These are phyloP conservation scores for Tulasnella sp. DNA, from an alignment of 768 basidiomycete genomes.

Conservation along the genomic window DNA sequence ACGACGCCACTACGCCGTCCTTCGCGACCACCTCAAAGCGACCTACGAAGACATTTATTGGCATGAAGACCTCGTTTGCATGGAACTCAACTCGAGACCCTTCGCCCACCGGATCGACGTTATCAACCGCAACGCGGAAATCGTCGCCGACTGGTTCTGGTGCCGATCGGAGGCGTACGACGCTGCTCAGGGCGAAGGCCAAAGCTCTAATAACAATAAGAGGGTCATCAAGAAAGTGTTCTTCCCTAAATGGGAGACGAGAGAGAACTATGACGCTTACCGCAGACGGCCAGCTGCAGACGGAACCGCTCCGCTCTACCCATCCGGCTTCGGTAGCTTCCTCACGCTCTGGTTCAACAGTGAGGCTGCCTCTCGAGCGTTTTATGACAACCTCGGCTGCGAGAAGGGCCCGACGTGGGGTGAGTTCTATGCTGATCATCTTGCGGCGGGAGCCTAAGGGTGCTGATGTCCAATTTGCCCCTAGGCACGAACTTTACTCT, in stretches of 20 bases:
- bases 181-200: conserved; percentile 30
- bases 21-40: conserved; percentile 57
- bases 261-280: conserved; percentile 68
- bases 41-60: conserved; percentile 84
- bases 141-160: conserved; percentile 72
- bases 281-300: conserved; percentile 43
- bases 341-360: conserved; percentile 82
- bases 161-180: neutral
- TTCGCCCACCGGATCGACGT: conserved; percentile 74
- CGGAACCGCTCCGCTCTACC: neutral
- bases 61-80: conserved; percentile 86
- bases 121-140: too few species aligned
- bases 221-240: conserved; percentile 72
- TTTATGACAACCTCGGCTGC: conserved; percentile 79
- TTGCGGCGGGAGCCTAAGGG: too few species aligned
- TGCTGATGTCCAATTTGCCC: too few species aligned
- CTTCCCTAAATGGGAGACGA: conserved; percentile 81
- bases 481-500: too few species aligned
- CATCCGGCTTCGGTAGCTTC: too few species aligned
- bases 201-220: conserved; percentile 18
- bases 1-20: conserved; percentile 58
- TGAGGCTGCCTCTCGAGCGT: conserved; percentile 61
- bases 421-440: too few species aligned
- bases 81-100: conserved; percentile 98
- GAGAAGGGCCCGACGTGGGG: too few species aligned